phyloP scores from a whole-genome alignment of 2,329 filamentous ascomycete species.

The Exophiala viscosa region DNA sequence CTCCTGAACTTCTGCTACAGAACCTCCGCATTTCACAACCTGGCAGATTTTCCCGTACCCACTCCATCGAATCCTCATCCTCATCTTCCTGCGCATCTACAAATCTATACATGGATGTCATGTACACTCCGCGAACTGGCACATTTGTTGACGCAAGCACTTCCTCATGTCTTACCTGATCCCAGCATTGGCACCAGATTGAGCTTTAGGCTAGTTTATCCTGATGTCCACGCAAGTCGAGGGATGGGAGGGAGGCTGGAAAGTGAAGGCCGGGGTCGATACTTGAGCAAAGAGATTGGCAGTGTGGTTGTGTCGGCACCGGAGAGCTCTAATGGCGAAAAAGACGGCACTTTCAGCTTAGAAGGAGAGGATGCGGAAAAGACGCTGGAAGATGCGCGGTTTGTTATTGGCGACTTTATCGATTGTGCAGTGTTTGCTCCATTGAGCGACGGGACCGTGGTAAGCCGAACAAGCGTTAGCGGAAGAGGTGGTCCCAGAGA shows the following conservation, averaged over 20 bases:
- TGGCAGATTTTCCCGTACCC: slow-evolving; percentile 39
- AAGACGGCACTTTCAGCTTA: slow-evolving; percentile 34
- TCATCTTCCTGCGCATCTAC: slow-evolving; percentile 63
- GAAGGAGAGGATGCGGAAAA: slow-evolving; percentile 63
- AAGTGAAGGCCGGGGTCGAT: slow-evolving; percentile 52
- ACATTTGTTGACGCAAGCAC: slow-evolving; percentile 66
- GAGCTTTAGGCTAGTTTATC: slow-evolving; percentile 82
- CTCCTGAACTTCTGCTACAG: slow-evolving; percentile 82
- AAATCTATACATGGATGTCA: slow-evolving; percentile 81
- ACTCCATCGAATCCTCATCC: slow-evolving; percentile 53
- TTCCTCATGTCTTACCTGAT: slow-evolving; percentile 66
- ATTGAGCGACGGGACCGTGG: slow-evolving; percentile 63
- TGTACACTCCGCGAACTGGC: slow-evolving; percentile 79
- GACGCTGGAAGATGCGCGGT: slow-evolving; percentile 71
- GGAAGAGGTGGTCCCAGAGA: slow-evolving; percentile 36
- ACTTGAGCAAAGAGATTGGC: slow-evolving; percentile 75
- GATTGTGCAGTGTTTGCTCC: slow-evolving; percentile 78
- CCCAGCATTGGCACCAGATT: slow-evolving; percentile 72
- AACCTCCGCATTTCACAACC: slow-evolving; percentile 64
- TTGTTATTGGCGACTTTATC: slow-evolving; percentile 86
- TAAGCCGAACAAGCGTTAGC: slow-evolving; percentile 40
- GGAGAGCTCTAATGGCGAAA: slow-evolving; percentile 38
- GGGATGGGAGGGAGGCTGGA: slow-evolving; percentile 27
- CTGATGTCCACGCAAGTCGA: slow-evolving; percentile 58
- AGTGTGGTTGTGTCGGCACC: slow-evolving; percentile 66